Evolutionary conservation across 2,329 filamentous ascomycete species (phyloP), one percentile per base, ranked within the genome.

Genomic region (Ploettnerulaceae sp.): DNA sequence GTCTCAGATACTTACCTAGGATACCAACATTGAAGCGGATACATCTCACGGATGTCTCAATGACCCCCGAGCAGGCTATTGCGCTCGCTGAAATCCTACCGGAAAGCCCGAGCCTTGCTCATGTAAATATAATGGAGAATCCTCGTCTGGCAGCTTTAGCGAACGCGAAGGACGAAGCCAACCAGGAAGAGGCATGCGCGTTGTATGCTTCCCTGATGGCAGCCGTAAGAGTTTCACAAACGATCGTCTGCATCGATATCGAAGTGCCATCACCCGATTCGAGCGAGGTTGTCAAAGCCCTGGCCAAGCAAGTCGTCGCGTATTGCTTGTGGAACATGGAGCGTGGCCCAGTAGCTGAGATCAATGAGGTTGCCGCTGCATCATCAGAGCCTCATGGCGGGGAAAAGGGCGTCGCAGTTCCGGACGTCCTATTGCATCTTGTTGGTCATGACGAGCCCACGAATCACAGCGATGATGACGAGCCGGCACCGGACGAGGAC

Each of bases 251-350:
- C 48, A 78, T 98, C 49, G 93, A 97, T 62, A 87, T 97, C 48
- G 90, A 97, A 57, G 82, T 94, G 2, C 93, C 91, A 0, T 82
- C 76, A 24, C 74, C 82, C 17, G 82, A 88, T 46, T 86, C 85
- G n/a, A 88, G 86, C 45, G 93, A 96, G 64, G 79, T 96, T 18
- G 86, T 96, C 59, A 94, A 89, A 66, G 90, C 89, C 3, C 75
- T 96, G 57, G 90, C 89, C 0, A 94, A 91, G 61, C 90, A 95
- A 65, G 86, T 95, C n/a, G 84, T 96, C 33, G 91, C 89, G 0
- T 96, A 96, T 66, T 95, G 87, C 53, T 74, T 98, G 52, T 81
- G 86, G 47, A 98, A 98, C 59, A 84, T 98, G 72, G 89, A 95
- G 64, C 79, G 77, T 7, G 77, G 85, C 12, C 82, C 87, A 8